Evolutionary conservation across 495 filamentous ascomycete genomes (phyloP).

Genomic region (Penicillium roqueforti): DNA sequence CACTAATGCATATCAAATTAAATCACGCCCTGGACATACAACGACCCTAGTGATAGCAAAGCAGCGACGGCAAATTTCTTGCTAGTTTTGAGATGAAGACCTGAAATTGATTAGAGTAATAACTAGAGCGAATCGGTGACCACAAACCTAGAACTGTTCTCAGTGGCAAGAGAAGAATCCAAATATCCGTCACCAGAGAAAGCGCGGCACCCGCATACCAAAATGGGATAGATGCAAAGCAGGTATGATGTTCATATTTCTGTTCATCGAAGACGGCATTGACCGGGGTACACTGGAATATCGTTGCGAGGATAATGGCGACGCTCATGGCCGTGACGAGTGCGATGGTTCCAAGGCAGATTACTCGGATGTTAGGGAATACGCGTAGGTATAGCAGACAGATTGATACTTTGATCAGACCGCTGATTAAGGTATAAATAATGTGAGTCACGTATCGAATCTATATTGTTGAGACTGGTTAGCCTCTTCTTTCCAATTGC

Average conservation of each 20-base stretch:
- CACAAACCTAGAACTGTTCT: constrained; percentile 8
- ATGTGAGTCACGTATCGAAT: constrained; percentile 10
- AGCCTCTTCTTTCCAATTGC: neutral
- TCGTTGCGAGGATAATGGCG: constrained; percentile 9
- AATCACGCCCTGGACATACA: constrained; percentile 2
- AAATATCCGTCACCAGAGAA: constrained; percentile 11
- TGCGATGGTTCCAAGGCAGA: constrained; percentile 6
- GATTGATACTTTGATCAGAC: constrained; percentile 13
- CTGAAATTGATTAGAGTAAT: neutral
- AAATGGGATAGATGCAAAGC: constrained; percentile 11
- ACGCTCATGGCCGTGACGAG: constrained; percentile 14
- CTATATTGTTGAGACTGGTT: neutral
- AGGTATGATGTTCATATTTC: constrained; percentile 8
- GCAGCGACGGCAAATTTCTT: constrained; percentile 1
- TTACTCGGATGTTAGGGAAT: constrained; percentile 9
- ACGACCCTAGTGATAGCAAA: constrained; percentile 7
- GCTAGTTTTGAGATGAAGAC: neutral
- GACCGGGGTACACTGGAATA: constrained; percentile 14
- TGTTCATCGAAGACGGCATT: constrained; percentile 2
- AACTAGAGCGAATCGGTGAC: neutral
- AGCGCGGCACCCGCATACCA: constrained; percentile 8
- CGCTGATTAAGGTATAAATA: constrained; percentile 10
- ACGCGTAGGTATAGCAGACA: constrained; percentile 14
- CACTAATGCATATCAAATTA: neutral
- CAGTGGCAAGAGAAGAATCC: constrained; percentile 12